These are phyloP conservation scores for Leccinum angustisporum DNA, from an alignment of 1,284 basidiomycete genomes.

Conservation along the genomic window DNA sequence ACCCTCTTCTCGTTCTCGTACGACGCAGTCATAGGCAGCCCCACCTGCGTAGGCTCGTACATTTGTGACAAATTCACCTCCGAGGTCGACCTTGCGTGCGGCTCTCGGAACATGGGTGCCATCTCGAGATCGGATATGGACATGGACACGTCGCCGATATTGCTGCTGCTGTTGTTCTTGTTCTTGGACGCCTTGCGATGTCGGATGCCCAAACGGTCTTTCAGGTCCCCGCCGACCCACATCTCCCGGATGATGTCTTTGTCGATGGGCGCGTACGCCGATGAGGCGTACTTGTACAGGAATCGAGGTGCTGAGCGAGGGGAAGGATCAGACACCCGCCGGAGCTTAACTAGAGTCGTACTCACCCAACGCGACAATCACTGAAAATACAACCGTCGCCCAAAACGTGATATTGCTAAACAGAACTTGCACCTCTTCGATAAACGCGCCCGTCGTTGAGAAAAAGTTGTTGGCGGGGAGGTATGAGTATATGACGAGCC, in stretches of 20 bases:
- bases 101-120: constrained; percentile 66
- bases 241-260: constrained; percentile 87
- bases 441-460: constrained; percentile 59
- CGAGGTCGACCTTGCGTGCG: constrained; percentile 62
- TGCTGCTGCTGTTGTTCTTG: constrained; percentile 16
- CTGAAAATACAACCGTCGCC: constrained; percentile 71
- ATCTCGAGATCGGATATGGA: constrained; percentile 46
- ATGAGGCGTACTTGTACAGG: constrained; percentile 66
- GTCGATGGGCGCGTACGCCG: constrained; percentile 72
- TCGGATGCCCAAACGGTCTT: constrained; percentile 75
- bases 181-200: constrained; percentile 53
- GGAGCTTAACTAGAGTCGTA: constrained; percentile 2
- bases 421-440: constrained; percentile 70
- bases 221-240: constrained; percentile 85
- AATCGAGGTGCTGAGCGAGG: constrained; percentile 63
- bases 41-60: constrained; percentile 47
- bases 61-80: constrained; percentile 43
- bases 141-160: neutral
- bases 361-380: constrained; percentile 70
- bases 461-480: constrained; percentile 44
- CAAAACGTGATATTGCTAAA: constrained; percentile 83
- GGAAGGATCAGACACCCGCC: constrained; percentile 20
- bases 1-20: constrained; percentile 19
- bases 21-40: constrained; percentile 12
- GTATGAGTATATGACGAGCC: constrained; percentile 86